These are phyloP conservation scores for Thalassiosira pacifica DNA, from an alignment of 352 stramenopile species.

Conservation along the genomic window DNA sequence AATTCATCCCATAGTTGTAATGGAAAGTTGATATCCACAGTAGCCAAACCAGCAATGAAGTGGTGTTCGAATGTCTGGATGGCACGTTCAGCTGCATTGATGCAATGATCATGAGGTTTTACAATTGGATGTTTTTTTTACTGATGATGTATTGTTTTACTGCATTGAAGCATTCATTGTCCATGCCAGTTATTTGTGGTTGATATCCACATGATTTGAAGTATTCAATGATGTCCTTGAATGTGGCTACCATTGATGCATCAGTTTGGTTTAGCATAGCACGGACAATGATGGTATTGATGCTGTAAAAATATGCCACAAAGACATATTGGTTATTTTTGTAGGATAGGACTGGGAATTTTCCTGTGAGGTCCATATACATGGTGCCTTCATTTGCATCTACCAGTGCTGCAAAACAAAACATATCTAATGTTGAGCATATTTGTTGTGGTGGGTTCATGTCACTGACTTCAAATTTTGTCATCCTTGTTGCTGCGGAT, in stretches of 20 bases:
- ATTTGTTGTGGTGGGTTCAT: conserved; percentile 5
- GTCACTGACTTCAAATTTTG: background rate
- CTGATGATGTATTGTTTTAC: background rate
- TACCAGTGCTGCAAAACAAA: background rate
- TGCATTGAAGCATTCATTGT: background rate
- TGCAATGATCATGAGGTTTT: conserved; percentile 44
- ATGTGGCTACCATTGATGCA: background rate
- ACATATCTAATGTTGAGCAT: background rate
- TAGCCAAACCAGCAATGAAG: conserved; percentile 43
- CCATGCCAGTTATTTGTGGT: background rate
- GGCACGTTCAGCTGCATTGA: conserved; percentile 56
- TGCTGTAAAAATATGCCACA: conserved; percentile 47
- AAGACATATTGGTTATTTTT: conserved; percentile 38
- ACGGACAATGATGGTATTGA: conserved; percentile 32
- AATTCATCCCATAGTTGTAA: conserved; percentile 52
- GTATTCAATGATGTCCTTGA: conserved; percentile 1
- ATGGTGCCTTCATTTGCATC: background rate
- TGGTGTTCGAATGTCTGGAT: conserved; percentile 70
- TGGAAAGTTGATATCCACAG: conserved; percentile 32
- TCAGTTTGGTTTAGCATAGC: conserved; percentile 1
- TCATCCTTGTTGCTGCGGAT: background rate
- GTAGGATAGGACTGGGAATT: background rate
- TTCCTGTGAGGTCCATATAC: conserved; percentile 15
- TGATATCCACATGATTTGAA: background rate
- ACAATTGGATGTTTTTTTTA: conserved; percentile 22